phyloP scores from a whole-genome alignment of 1,284 basidiomycete genomes.

The Boletus semigastroideus region DNA sequence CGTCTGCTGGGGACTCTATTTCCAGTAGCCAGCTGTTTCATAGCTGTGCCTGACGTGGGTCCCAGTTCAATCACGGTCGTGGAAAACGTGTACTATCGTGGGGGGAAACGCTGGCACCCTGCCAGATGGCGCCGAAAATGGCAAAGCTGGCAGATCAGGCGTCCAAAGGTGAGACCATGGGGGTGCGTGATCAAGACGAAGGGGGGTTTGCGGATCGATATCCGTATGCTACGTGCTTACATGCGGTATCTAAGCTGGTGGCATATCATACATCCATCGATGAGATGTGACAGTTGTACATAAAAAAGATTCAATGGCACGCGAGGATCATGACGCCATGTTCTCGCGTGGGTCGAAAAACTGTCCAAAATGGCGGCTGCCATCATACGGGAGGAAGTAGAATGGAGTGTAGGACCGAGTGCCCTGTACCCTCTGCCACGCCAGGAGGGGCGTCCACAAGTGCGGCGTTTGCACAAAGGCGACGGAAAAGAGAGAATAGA shows the following conservation, averaged over 20 bases:
- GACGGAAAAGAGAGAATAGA: background rate
- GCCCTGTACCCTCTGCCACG: conserved; percentile 22
- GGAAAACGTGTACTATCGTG: background rate
- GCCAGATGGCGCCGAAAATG: conserved; percentile 5
- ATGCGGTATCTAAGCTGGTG: background rate
- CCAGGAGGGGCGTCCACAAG: conserved; percentile 1
- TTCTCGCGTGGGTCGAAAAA: conserved; percentile 10
- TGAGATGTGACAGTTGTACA: conserved; percentile 7
- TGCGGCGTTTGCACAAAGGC: background rate
- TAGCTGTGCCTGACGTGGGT: conserved; percentile 12
- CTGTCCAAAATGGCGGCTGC: background rate
- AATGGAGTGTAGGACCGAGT: conserved; percentile 1
- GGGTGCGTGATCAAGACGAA: conserved; percentile 14
- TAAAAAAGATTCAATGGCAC: background rate
- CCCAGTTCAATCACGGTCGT: background rate
- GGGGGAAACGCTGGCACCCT: conserved; percentile 4
- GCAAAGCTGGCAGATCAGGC: conserved; percentile 6
- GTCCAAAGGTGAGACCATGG: background rate
- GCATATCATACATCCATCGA: conserved; percentile 18
- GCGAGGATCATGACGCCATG: conserved; percentile 14
- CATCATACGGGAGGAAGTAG: too few relatives aligned
- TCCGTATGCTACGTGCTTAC: conserved; percentile 1
- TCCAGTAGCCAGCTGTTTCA: background rate
- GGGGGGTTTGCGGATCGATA: conserved; percentile 15
- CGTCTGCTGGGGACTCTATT: background rate